A percentile compares a stretch with the other conserved stretches of the same genome.
phyloP scores from a whole-genome alignment of 805 yeast species.

The Starmera pachycereana region DNA sequence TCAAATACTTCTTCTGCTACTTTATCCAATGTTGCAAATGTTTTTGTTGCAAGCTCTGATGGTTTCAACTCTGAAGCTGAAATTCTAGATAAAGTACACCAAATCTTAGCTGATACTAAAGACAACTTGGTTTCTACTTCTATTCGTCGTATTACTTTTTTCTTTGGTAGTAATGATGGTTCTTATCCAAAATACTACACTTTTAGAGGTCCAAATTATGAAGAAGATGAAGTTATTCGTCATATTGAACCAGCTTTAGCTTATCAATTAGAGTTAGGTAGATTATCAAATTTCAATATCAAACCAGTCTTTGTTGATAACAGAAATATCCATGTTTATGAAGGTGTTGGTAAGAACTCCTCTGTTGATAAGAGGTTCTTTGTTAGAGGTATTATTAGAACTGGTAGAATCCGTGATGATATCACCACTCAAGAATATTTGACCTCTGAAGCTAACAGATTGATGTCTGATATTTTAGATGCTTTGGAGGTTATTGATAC shows the following conservation, averaged over 20 bases:
- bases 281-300: slow-evolving; percentile 90
- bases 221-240: slow-evolving; percentile 88
- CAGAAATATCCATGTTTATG: slow-evolving; percentile 95
- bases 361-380: slow-evolving; percentile 91
- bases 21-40: slow-evolving; percentile 73
- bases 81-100: slow-evolving; percentile 50
- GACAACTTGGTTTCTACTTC: slow-evolving; percentile 62
- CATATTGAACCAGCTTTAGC: slow-evolving; percentile 98
- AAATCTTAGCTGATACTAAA: slow-evolving; percentile 54
- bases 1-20: slow-evolving; percentile 23
- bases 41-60: slow-evolving; percentile 63
- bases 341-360: slow-evolving; percentile 90
- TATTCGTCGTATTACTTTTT: slow-evolving; percentile 89
- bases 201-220: slow-evolving; percentile 78
- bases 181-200: slow-evolving; percentile 93
- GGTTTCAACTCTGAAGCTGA: slow-evolving; percentile 67
- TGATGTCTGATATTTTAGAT: slow-evolving; percentile 93
- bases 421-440: slow-evolving; percentile 87
- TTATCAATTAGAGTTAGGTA: slow-evolving; percentile 89
- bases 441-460: slow-evolving; percentile 91
- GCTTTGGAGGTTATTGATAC: slow-evolving; percentile 92
- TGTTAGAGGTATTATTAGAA: slow-evolving; percentile 94
- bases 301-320: slow-evolving; percentile 93
- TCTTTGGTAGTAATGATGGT: slow-evolving; percentile 76
- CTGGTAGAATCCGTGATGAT: slow-evolving; percentile 90